Evolutionary conservation across 108 stramenopile genomes (phyloP).

Genomic region (Nitzschia sp.): DNA sequence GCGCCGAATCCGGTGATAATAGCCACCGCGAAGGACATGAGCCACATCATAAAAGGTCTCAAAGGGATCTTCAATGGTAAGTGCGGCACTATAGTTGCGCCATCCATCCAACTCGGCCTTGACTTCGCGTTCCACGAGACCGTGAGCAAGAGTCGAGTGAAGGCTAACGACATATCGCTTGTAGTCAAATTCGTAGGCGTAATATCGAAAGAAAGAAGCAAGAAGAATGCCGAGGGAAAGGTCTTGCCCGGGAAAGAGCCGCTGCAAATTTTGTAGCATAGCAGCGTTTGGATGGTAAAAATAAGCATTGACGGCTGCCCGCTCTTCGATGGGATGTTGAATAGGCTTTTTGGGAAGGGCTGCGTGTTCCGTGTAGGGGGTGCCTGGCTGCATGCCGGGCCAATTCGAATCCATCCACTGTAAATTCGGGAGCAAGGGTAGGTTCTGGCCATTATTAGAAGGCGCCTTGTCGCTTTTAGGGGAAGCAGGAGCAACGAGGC

Average conservation of each 20-base stretch:
- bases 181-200: slow-evolving; percentile 91
- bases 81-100: slow-evolving; percentile 79
- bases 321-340: slow-evolving; percentile 76
- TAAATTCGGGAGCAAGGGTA: slow-evolving; percentile 92
- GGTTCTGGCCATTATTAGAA: background rate
- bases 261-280: slow-evolving; percentile 46
- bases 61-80: slow-evolving; percentile 99
- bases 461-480: slow-evolving; percentile 1
- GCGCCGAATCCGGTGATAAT: slow-evolving; percentile 72
- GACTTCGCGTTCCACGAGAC: slow-evolving; percentile 75
- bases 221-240: slow-evolving; percentile 80
- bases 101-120: slow-evolving; percentile 96
- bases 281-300: slow-evolving; percentile 63
- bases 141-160: slow-evolving; percentile 49
- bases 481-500: slow-evolving; percentile 39
- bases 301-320: slow-evolving; percentile 69
- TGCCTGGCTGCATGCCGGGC: slow-evolving; percentile 51
- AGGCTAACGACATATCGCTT: slow-evolving; percentile 81
- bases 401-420: slow-evolving; percentile 87
- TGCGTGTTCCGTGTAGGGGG: slow-evolving; percentile 63
- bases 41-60: slow-evolving; percentile 99
- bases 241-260: slow-evolving; percentile 58
- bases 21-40: slow-evolving; percentile 92
- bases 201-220: slow-evolving; percentile 92
- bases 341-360: slow-evolving; percentile 52